Conservation (phyloP, 1,284 basidiomycete genomes). For the Stygiomarasmius scandens region DNA sequence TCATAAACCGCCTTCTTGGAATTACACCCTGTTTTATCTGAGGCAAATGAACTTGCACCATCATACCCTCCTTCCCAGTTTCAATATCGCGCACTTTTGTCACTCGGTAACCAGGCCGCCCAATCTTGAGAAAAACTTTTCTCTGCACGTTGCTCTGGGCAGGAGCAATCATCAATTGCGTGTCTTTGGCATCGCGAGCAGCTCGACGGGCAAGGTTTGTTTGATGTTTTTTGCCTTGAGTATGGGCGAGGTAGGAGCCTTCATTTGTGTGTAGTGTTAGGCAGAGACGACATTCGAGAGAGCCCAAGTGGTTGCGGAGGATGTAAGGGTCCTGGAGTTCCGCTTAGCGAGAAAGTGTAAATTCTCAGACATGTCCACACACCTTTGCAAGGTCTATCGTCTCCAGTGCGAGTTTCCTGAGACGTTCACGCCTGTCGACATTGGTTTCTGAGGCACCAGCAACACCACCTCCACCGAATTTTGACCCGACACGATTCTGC, state of each 20-base stretch:
- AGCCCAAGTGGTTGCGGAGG: conserved; percentile 95
- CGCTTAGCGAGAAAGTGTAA: conserved; percentile 11
- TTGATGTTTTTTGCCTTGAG: conserved; percentile 99
- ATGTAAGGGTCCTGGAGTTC: conserved; percentile 96
- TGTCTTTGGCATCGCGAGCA: conserved; percentile 93
- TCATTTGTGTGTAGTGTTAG: conserved; percentile 98
- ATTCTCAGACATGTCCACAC: too few relatives aligned
- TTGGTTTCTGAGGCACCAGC: conserved; percentile 92
- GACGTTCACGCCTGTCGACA: conserved; percentile 92
- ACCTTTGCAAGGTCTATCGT: conserved; percentile 96
- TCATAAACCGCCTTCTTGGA: conserved; percentile 95
- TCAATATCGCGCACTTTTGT: conserved; percentile 85
- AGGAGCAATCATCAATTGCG: conserved; percentile 83
- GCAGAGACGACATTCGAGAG: conserved; percentile 97
- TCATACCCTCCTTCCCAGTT: conserved; percentile 86
- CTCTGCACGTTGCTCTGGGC: conserved; percentile 77
- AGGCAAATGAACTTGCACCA: conserved; percentile 96
- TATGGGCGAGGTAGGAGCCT: conserved; percentile 98
- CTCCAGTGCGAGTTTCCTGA: conserved; percentile 93
- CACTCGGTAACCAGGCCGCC: conserved; percentile 91
- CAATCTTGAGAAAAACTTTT: conserved; percentile 97
- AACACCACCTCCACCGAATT: conserved; percentile 94
- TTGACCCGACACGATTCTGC: conserved; percentile 92
- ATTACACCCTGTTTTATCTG: conserved; percentile 88
- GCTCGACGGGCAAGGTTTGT: conserved; percentile 97